Base-by-base conservation (phyloP, 352 stramenopile genomes). In the Globisporangium cystogenes region DNA sequence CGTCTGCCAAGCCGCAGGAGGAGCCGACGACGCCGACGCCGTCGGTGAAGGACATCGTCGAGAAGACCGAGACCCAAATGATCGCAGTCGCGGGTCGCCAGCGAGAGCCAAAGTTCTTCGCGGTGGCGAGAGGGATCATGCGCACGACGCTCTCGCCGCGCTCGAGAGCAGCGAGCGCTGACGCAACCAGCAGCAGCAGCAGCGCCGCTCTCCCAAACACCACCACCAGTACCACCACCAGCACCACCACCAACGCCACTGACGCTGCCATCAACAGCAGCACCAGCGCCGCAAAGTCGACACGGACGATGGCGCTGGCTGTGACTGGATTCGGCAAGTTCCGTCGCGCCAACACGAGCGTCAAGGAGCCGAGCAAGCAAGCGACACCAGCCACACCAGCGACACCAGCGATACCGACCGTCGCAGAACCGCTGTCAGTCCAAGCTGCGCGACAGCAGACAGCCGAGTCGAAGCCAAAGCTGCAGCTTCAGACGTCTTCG, bases 241-340 rank as follows among this genome's bases (percentile, higher is more conserved):
- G 26, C 16, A 14, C 2, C 44, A 37, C 14, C 29, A 21, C 33
- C 31, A 43, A 16, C 20, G 16, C 15, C 31, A 44, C 12, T 12
- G 15, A 14, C 11, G 18, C 10, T 8, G 42, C 16, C 21, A 47
- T 2, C n/a, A 14, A 12, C n/a, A 20, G 3, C 36, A 46, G 0
- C 15, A 35, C 20, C 2, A 49, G 16, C 24, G 15, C 41, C 0
- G 21, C 23, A 12, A 5, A 12, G 33, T 37, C 39, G 1, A 2
- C 12, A 7, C 47, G 29, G n/a, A 37, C 33, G 27, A 21, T 42
- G 14, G 16, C 20, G 21, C 51, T 31, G 39, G 7, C 27, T 7
- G 53, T 64, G 14, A 74, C 60, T n/a, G 60, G 76, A 18, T 86
- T 86, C 24, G 66, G 73, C 10, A 77, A 76, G 43, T 69, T 86